Evolutionary conservation across 148 eudicot species (phyloP), one percentile per base, ranked within the genome.

Genomic region (Spergularia marina): DNA sequence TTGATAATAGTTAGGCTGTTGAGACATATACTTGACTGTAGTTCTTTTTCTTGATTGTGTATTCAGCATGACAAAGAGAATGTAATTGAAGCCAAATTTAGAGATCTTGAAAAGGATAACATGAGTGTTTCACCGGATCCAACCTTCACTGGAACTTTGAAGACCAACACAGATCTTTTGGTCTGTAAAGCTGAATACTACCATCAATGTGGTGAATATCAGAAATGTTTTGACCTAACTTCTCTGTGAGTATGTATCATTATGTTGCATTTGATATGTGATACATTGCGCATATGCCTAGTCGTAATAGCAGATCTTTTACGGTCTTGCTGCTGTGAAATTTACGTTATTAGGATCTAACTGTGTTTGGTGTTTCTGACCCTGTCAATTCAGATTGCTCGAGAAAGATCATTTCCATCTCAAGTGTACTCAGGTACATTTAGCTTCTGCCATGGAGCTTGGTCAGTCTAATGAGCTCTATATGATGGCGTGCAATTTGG

Each of bases 141-240:
- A 68, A 84, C 96, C 65, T 70, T 84, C 77, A 75, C 79, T 47
- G 84, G 87, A 78, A 80, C 95, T 39, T 72, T 95, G 81, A 92
- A 84, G 86, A 86, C 86, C 81, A 95, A 95, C 86, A 88, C 94
- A 7, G 99, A 95, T 82, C 92, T 95, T 65, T 87, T 92, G 86
- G 97, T 89, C 77, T 92, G 99, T 87, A 92, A 95, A 88, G 99
- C 97, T 65, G 99, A 95, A 83, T 92, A 88, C 89, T 89, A 85
- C 79, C 99, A 95, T 81, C 99, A 95, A 82, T 89, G 94, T 84
- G 98, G 98, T 81, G 97, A 92, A 89, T 92, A 92, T 80, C 97
- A 95, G 75, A 95, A 92, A 88, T 95, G 99, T 78, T 95, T 95
- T 63, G 97, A 95, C 66, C 84, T 95, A 79, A 95, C 99, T 68